Percentiles rank a stretch among this genome's conserved stretches.
These are phyloP conservation scores for Cicer arietinum DNA, from an alignment of 306 rosid genomes.

Conservation along the genomic window DNA sequence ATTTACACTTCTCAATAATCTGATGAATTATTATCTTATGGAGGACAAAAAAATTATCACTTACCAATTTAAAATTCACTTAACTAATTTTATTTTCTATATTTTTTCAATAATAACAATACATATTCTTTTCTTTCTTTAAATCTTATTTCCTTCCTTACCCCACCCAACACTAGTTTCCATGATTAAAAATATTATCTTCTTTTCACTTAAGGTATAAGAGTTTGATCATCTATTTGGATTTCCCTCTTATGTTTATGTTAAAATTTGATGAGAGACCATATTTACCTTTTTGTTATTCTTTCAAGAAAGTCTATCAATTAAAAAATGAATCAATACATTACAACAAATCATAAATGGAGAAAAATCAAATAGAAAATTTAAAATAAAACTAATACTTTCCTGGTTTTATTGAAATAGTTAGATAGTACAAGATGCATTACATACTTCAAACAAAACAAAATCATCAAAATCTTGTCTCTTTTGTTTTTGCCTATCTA, in stretches of 20 bases:
- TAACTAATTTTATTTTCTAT: too few species aligned
- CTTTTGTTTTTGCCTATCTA: constrained; percentile 14
- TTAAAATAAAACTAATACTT: not conserved
- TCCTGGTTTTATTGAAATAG: constrained; percentile 30
- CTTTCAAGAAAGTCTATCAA: not conserved
- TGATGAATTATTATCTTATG: too few species aligned
- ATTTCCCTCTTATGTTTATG: not conserved
- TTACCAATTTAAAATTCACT: too few species aligned
- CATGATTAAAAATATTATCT: not conserved
- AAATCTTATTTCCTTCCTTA: not conserved
- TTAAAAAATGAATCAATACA: not conserved
- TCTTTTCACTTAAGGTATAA: not conserved
- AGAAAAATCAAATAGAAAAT: not conserved
- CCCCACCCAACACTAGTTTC: not conserved
- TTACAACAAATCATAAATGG: not conserved
- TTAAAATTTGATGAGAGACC: not conserved
- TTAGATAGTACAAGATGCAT: not conserved
- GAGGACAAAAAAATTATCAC: too few species aligned
- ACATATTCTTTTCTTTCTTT: not conserved
- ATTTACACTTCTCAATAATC: too few species aligned
- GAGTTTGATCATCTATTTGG: too few species aligned
- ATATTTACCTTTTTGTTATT: not conserved
- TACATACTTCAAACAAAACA: constrained; percentile 34
- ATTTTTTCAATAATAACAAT: too few species aligned
- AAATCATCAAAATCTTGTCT: constrained; percentile 23